Evolutionary conservation across 176 grass and related monocot species (phyloP).

Genomic region (Alloteropsis semialata): DNA sequence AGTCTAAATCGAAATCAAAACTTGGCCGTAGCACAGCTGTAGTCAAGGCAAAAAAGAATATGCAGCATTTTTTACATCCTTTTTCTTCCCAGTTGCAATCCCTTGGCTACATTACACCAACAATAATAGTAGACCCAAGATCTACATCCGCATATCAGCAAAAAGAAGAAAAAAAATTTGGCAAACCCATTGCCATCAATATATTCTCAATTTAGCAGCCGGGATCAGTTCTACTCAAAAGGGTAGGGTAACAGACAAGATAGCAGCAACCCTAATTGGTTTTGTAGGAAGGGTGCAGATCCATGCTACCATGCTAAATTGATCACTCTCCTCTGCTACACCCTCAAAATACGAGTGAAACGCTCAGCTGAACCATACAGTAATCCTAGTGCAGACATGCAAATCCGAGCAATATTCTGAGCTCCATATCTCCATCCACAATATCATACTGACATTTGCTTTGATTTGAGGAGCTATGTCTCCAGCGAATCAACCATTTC

Average conservation of each 20-base stretch:
- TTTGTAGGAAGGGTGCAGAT: not conserved
- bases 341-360: not conserved
- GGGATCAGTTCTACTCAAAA: not conserved
- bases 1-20: not conserved
- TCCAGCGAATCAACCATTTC: conserved; percentile 49
- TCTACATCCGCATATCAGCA: not conserved
- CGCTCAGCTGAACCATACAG: not conserved
- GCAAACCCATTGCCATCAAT: not conserved
- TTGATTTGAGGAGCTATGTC: conserved; percentile 16
- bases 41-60: not conserved
- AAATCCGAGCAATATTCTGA: not conserved
- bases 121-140: not conserved
- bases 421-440: conserved; percentile 10
- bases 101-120: not conserved
- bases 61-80: not conserved
- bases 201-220: not conserved
- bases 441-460: conserved; percentile 1
- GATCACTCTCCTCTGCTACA: not conserved
- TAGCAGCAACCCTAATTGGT: not conserved
- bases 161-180: not conserved
- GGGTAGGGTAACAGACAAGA: not conserved
- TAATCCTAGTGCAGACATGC: not conserved
- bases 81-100: not conserved
- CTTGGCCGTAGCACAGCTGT: not conserved
- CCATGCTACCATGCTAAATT: not conserved